These are phyloP conservation scores for Borovskyia barvae DNA, from an alignment of 208 protist genomes.

Conservation along the genomic window DNA sequence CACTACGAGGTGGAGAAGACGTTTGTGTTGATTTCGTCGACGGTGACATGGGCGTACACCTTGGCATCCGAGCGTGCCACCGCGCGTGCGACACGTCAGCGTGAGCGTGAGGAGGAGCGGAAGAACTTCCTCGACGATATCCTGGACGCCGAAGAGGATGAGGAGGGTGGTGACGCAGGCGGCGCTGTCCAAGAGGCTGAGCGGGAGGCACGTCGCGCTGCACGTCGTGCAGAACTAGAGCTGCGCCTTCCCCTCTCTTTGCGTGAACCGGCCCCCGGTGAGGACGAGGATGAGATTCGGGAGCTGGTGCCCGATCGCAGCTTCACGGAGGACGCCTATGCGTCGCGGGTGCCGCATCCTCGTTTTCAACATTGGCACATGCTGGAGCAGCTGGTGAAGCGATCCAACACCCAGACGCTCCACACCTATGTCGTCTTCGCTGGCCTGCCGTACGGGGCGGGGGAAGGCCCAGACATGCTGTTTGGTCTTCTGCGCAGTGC, in stretches of 20 bases:
- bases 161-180: conserved; percentile 10
- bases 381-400: conserved; percentile 90
- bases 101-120: conserved; percentile 43
- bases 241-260: conserved; percentile 18
- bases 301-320: conserved; percentile 59
- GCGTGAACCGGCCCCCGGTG: conserved; percentile 20
- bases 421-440: conserved; percentile 90
- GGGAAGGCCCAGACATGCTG: conserved; percentile 61
- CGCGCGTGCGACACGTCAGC: conserved; percentile 30
- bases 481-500: conserved; percentile 65
- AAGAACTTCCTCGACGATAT: conserved; percentile 34
- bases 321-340: conserved; percentile 89
- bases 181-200: conserved; percentile 10
- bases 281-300: conserved; percentile 42
- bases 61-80: conserved; percentile 46
- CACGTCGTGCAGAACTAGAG: conserved; percentile 13
- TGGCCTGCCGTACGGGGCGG: conserved; percentile 89
- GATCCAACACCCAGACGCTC: conserved; percentile 84
- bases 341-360: conserved; percentile 73
- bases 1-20: conserved; percentile 92
- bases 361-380: conserved; percentile 81
- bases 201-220: conserved; percentile 5
- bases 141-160: conserved; percentile 32
- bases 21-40: conserved; percentile 88
- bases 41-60: conserved; percentile 84